Conservation (phyloP, 2,329 filamentous ascomycete genomes). For the Fonsecaea nubica region DNA sequence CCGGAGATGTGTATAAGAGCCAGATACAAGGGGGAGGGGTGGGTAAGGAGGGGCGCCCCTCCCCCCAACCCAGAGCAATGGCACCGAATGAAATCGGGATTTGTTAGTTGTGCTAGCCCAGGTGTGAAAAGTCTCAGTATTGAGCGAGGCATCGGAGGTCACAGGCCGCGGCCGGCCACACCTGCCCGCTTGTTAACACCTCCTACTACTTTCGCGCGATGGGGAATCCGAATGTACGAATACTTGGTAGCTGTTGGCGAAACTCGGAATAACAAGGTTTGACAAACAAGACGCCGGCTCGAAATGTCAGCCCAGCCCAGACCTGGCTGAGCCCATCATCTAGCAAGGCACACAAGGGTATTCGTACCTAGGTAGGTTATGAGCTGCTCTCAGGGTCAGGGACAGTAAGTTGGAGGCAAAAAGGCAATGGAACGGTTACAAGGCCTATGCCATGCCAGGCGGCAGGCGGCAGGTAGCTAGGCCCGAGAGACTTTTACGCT, state of each 20-base stretch:
- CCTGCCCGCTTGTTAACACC: not conserved
- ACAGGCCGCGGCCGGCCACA: not conserved
- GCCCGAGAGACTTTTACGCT: not conserved
- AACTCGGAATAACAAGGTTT: slow-evolving; percentile 6
- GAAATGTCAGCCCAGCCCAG: slow-evolving; percentile 2
- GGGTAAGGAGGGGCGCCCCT: not conserved
- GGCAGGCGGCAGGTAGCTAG: not conserved
- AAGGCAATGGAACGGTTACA: not conserved
- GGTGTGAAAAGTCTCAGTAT: not conserved
- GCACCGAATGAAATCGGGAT: slow-evolving; percentile 2
- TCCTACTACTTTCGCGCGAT: slow-evolving; percentile 2
- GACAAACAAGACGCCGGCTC: not conserved
- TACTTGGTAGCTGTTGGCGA: not conserved
- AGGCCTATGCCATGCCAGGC: not conserved
- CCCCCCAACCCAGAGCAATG: not conserved
- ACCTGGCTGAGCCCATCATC: not conserved
- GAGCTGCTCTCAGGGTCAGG: not conserved
- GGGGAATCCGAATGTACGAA: not conserved
- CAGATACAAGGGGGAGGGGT: not conserved
- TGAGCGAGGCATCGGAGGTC: not conserved
- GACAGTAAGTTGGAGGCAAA: not conserved
- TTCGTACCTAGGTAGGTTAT: too few relatives aligned
- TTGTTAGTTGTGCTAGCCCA: not conserved
- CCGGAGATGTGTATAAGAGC: too few relatives aligned
- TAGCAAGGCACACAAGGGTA: not conserved